A percentile compares a stretch with the other conserved stretches of the same genome.
These are phyloP conservation scores for Pinguiococcus pyrenoidosus DNA, from an alignment of 108 stramenopile genomes.

Conservation along the genomic window DNA sequence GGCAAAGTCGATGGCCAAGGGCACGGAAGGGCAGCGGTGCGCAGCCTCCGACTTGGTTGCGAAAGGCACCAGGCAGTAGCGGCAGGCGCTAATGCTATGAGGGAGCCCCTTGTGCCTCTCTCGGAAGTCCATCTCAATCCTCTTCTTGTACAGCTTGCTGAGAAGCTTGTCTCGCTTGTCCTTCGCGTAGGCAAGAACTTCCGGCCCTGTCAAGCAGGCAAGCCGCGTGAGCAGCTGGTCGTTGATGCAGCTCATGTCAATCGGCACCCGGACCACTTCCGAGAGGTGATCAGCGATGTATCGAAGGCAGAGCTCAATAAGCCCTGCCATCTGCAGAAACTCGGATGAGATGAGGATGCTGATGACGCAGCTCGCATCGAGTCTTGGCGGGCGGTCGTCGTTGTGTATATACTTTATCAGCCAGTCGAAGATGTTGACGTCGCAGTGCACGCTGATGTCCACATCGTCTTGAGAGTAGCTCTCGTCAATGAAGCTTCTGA, in stretches of 20 bases:
- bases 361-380: conserved; percentile 18
- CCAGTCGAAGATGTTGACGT: conserved; percentile 49
- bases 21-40: not conserved
- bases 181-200: conserved; percentile 17
- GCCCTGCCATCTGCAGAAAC: conserved; percentile 41
- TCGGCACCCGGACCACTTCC: conserved; percentile 33
- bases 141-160: conserved; percentile 30
- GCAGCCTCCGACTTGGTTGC: not conserved
- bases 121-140: conserved; percentile 30
- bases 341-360: conserved; percentile 45
- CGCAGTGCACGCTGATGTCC: conserved; percentile 48
- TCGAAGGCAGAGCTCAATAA: conserved; percentile 29
- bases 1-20: not conserved
- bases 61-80: conserved; percentile 11
- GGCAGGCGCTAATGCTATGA: conserved; percentile 10
- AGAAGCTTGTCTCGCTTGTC: conserved; percentile 35
- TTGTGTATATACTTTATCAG: conserved; percentile 38
- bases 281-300: conserved; percentile 28
- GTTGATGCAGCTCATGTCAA: conserved; percentile 32
- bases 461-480: conserved; percentile 28
- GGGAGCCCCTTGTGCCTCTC: not conserved
- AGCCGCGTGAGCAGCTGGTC: conserved; percentile 20
- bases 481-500: conserved; percentile 16
- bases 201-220: conserved; percentile 13
- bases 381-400: not conserved